Evolutionary conservation across 1,284 basidiomycete species (phyloP), one percentile per base, ranked within the genome.

Genomic region (Termitomyces sp.): DNA sequence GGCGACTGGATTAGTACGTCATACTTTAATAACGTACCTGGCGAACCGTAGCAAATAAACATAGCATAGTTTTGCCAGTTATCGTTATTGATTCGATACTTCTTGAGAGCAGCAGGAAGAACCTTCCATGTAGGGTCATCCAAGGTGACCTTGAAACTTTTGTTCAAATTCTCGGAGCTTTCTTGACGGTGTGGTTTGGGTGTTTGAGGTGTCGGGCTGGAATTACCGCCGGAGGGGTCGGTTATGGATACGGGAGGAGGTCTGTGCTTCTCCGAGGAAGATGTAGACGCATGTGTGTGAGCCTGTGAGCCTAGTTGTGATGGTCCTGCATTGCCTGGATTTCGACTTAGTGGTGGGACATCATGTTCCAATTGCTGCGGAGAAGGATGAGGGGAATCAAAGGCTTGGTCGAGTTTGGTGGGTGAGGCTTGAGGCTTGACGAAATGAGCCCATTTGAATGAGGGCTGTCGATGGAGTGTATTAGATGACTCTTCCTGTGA

Each of bases 91-190:
- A 99, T 98, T 67, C 93, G 93, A 72, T 99, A 99, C 71, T 98
- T 98, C 74, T 97, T 97, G 59, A 99, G 76, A 14, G 97, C 97
- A 0, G 96, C 95, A 0, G 97, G 96, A 14, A 99, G 75, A 14
- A 99, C 96, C 66, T 97, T 97, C 87, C 91, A 96, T 51, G 95
- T 97, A 0, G 97, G 96, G 69, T 99, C 97, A 56, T 99, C 96
- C 56, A 99, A 71, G 57, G 91, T 89, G 59, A 91, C 88, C 70
- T 91, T 91, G 77, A 91, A 91, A 65, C 86, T 89, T 74, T 91
- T 91, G 43, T 61, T 57, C 57, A 91, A 73, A 57, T 88, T 89
- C 60, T 90, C 88, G 13, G 82, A 76, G 60, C 81, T 87, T 39
- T 88, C 86, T 62, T 84, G 81, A 40, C 79, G 75, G 31, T 68